Evolutionary conservation across 106 monocot genomes (phyloP).

Genomic region (Acorus calamus): DNA sequence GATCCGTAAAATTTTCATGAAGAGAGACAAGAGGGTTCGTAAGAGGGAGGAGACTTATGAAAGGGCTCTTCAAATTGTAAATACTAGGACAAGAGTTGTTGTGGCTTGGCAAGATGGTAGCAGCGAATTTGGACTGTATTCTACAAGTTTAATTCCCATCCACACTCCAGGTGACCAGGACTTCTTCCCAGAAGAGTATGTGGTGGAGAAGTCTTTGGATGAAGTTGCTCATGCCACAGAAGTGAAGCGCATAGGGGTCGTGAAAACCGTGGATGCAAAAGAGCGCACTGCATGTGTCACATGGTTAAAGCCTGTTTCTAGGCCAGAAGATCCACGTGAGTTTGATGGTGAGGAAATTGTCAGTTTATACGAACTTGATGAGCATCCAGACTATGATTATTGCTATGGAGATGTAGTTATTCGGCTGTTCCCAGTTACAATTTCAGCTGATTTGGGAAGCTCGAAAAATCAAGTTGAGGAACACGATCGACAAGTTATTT

Average conservation of each 20-base stretch:
- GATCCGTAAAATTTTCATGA: slow-evolving; percentile 51
- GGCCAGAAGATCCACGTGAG: slow-evolving; percentile 46
- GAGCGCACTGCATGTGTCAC: slow-evolving; percentile 73
- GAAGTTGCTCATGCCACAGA: slow-evolving; percentile 53
- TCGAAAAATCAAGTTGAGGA: slow-evolving; percentile 9
- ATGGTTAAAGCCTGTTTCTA: slow-evolving; percentile 62
- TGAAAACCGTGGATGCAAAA: slow-evolving; percentile 69
- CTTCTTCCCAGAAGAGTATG: slow-evolving; percentile 94
- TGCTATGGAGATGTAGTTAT: slow-evolving; percentile 91
- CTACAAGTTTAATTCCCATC: slow-evolving; percentile 68
- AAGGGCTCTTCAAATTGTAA: slow-evolving; percentile 70
- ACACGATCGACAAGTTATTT: slow-evolving; percentile 1
- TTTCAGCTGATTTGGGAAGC: slow-evolving; percentile 17
- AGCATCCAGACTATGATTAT: slow-evolving; percentile 95
- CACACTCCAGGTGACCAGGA: slow-evolving; percentile 80
- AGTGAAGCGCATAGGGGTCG: slow-evolving; percentile 57
- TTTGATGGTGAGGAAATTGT: slow-evolving; percentile 75
- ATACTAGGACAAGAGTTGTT: slow-evolving; percentile 62
- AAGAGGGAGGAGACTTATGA: slow-evolving; percentile 62
- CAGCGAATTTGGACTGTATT: slow-evolving; percentile 42
- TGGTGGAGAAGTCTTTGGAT: slow-evolving; percentile 66
- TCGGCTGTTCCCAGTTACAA: slow-evolving; percentile 51
- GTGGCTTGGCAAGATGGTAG: slow-evolving; percentile 96
- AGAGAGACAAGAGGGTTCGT: slow-evolving; percentile 45
- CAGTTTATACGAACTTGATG: slow-evolving; percentile 92